phyloP scores from a whole-genome alignment of 2,329 filamentous ascomycete species.

The Cladophialophora carrionii region DNA sequence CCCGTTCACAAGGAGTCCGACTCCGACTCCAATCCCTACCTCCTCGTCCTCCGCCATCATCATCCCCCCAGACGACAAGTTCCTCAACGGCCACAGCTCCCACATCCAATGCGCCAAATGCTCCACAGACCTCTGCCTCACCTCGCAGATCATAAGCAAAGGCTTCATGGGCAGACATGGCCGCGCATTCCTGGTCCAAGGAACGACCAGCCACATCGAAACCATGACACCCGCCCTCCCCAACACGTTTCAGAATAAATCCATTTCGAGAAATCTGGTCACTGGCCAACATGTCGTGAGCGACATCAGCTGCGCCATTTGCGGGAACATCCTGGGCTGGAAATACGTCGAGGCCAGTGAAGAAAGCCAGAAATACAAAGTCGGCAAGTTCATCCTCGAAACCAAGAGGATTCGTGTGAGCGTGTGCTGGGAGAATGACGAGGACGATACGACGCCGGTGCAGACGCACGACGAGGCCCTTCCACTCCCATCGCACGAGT shows the following conservation, averaged over 20 bases:
- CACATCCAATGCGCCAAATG: conserved; percentile 64
- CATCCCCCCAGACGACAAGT: conserved; percentile 41
- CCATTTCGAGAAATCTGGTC: conserved; percentile 62
- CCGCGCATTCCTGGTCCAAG: conserved; percentile 63
- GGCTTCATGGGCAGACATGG: conserved; percentile 68
- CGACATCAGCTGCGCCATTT: conserved; percentile 62
- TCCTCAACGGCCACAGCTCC: conserved; percentile 54
- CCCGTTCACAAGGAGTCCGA: conserved; percentile 33
- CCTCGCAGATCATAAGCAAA: conserved; percentile 65
- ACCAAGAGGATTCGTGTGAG: conserved; percentile 58
- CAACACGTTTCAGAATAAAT: conserved; percentile 61
- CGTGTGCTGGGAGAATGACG: conserved; percentile 56
- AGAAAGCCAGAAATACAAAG: conserved; percentile 65
- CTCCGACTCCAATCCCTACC: conserved; percentile 31
- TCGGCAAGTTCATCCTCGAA: conserved; percentile 69
- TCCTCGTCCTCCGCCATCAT: conserved; percentile 26
- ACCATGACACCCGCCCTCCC: conserved; percentile 51
- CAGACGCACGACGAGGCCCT: conserved; percentile 28
- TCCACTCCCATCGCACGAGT: conserved; percentile 28
- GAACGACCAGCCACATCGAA: conserved; percentile 36
- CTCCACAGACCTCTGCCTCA: conserved; percentile 61
- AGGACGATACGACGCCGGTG: conserved; percentile 16
- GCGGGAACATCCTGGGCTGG: conserved; percentile 63
- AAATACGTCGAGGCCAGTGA: conserved; percentile 67
- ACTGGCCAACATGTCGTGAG: conserved; percentile 66